These are phyloP conservation scores for Borealophlyctis nickersoniae DNA, from an alignment of 192 early-diverging fungal species.

Conservation along the genomic window DNA sequence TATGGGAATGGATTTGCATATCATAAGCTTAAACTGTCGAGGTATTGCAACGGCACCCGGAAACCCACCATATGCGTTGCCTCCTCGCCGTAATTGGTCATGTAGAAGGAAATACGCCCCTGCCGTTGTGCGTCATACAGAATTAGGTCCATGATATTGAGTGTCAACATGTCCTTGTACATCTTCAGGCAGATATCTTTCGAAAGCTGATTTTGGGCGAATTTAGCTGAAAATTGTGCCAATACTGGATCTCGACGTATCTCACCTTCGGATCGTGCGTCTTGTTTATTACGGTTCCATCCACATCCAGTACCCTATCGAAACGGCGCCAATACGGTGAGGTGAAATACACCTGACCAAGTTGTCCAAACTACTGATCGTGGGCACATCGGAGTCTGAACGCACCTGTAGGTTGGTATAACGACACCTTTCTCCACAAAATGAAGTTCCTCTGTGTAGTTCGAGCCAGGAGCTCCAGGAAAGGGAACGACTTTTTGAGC, in stretches of 20 bases:
- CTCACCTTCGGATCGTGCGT: slow-evolving; percentile 66
- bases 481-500: slow-evolving; percentile 19
- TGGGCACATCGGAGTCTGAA: no score
- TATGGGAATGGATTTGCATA: no score
- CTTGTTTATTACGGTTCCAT: slow-evolving; percentile 72
- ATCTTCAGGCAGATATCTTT: slow-evolving; percentile 74
- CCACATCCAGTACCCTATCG: slow-evolving; percentile 87
- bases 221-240: background rate
- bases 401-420: slow-evolving; percentile 90
- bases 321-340: no score
- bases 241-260: slow-evolving; percentile 1
- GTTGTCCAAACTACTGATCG: no score
- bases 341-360: no score
- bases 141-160: slow-evolving; percentile 91
- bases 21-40: no score
- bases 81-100: slow-evolving; percentile 99
- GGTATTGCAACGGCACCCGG: no score
- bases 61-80: slow-evolving; percentile 85
- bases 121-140: slow-evolving; percentile 98
- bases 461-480: slow-evolving; percentile 49
- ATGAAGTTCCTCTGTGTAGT: slow-evolving; percentile 47
- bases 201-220: slow-evolving; percentile 50
- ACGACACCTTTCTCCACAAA: slow-evolving; percentile 42
- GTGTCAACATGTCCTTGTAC: slow-evolving; percentile 86
- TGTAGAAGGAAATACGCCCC: slow-evolving; percentile 97